These are phyloP conservation scores for Trematosphaeria pertusa DNA, from an alignment of 2,329 filamentous ascomycete species.

Conservation along the genomic window DNA sequence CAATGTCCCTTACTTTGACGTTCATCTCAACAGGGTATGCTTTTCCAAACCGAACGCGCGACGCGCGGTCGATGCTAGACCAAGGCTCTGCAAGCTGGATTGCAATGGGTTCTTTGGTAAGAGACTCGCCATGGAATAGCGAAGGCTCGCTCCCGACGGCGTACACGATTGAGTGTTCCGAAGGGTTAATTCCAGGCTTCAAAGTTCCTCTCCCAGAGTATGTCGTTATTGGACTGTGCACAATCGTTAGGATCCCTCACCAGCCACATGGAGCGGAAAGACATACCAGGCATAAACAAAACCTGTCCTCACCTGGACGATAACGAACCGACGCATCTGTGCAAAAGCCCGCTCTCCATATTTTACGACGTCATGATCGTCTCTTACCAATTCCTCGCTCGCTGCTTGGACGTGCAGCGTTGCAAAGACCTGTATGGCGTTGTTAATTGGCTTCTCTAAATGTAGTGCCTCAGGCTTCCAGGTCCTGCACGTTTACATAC, in stretches of 20 bases:
- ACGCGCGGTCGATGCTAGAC: constrained; percentile 39
- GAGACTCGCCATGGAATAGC: constrained; percentile 30
- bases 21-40: constrained; percentile 52
- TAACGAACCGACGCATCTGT: constrained; percentile 37
- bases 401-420: constrained; percentile 28
- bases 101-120: constrained; percentile 48
- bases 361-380: constrained; percentile 3
- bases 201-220: constrained; percentile 47
- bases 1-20: constrained; percentile 52
- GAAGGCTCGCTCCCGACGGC: constrained; percentile 12
- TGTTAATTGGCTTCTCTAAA: no score
- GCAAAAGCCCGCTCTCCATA: constrained; percentile 24
- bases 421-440: constrained; percentile 28
- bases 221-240: constrained; percentile 48
- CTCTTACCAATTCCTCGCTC: constrained; percentile 1
- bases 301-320: constrained; percentile 21
- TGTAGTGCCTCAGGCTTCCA: no score
- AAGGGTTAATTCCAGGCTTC: constrained; percentile 45
- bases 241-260: no score
- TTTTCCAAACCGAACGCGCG: constrained; percentile 52
- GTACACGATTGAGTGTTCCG: constrained; percentile 50
- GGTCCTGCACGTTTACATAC: constrained; percentile 7
- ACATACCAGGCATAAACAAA: constrained; percentile 35
- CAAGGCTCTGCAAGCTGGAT: constrained; percentile 30
- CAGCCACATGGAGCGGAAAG: no score